phyloP scores from a whole-genome alignment of 805 yeast genomes.

The Candida insectorum region DNA sequence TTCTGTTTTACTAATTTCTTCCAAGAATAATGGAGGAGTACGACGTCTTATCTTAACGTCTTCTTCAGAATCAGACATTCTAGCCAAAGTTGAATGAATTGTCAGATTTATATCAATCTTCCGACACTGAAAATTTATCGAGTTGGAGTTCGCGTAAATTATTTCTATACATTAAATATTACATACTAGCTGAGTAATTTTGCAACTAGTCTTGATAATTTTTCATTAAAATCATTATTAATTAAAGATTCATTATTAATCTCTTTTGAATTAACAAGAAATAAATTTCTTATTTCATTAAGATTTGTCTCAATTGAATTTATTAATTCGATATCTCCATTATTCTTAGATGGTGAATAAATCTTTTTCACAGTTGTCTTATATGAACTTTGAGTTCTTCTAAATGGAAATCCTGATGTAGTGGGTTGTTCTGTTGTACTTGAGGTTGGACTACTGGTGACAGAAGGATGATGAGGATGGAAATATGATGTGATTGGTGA shows the following conservation, averaged over 20 bases:
- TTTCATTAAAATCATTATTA: constrained; percentile 16
- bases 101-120: background rate
- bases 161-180: background rate
- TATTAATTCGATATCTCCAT: constrained; percentile 29
- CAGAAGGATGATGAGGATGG: background rate
- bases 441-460: background rate
- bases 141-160: background rate
- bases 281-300: constrained; percentile 8
- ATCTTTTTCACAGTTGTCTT: constrained; percentile 36
- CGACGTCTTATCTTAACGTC: constrained; percentile 7
- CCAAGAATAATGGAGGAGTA: constrained; percentile 26
- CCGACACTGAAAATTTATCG: background rate
- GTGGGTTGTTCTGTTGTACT: background rate
- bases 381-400: constrained; percentile 18
- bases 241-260: constrained; percentile 4
- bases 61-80: constrained; percentile 5
- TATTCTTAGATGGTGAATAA: constrained; percentile 29
- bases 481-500: constrained; percentile 10
- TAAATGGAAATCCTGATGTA: constrained; percentile 1
- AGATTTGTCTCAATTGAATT: constrained; percentile 14
- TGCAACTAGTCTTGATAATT: constrained; percentile 15
- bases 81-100: background rate
- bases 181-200: constrained; percentile 5
- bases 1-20: constrained; percentile 55
- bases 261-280: constrained; percentile 3